Evolutionary conservation across 768 basidiomycete species (phyloP), one percentile per base, ranked within the genome.

Genomic region (Pulveroboletus sp.): DNA sequence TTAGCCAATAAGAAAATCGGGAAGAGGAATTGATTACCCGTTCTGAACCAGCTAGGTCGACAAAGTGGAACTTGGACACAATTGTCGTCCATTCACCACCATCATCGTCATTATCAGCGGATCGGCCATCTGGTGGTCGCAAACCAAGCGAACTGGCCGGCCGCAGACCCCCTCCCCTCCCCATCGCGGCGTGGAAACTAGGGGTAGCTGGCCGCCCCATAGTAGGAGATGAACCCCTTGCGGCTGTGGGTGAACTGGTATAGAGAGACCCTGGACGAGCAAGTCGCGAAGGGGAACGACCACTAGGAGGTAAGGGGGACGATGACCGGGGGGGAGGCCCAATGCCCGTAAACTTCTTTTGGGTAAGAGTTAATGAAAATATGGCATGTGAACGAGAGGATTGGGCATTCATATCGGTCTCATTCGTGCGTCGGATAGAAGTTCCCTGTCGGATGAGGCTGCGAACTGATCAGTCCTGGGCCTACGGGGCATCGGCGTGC

Each of bases 341-440:
- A 18, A 81, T 77, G 24, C 93, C 92, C 32, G 79, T 76, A 63
- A 74, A 91, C 67, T 86, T 93, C 75, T 87, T 91, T 71, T 97
- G 95, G 4, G 84, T 89, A 47, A 99, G 75, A 11, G 92, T 96
- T 46, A 99, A 76, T 35, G 95, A 97, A 71, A 99, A 98, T 69
- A 99, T 98, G 55, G 96, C 96, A 78, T 99, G 96, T 27, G 93
- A 96, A 50, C 96, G 87, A 36, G 95, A 97, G 2, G 90, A 93
- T 67, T 96, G 93, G 24, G 95, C 92, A 67, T 99, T 99, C 95
- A 98, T 97, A 64, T 93, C 91, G 30, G 96, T 99, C 68, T 94
- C 91, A 55, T 95, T 94, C 9, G 96, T 98, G 48, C 94, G 83
- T 28, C 96, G 80, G 38, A 95, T 87, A 14, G 89, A 80, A 8